A percentile compares a stretch with the other conserved stretches of the same genome.
Evolutionary conservation across 352 stramenopile species (phyloP).

Genomic region (Globisporangium recalcitrans): DNA sequence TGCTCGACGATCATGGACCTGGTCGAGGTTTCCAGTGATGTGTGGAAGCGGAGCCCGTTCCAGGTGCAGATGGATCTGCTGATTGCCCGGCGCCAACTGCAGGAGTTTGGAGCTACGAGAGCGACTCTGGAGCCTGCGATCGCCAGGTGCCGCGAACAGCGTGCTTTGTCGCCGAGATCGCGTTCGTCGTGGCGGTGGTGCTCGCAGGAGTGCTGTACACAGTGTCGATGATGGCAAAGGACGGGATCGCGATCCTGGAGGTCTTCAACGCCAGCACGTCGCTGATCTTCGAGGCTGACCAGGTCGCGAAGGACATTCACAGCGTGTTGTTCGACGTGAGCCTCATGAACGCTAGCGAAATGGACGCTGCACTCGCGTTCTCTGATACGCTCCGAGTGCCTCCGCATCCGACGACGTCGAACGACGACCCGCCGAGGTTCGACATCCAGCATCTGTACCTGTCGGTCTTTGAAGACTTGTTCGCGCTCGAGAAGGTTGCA

Average conservation of each 20-base stretch:
- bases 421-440: conserved; percentile 33
- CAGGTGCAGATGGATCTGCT: conserved; percentile 55
- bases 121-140: conserved; percentile 27
- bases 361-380: conserved; percentile 42
- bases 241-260: conserved; percentile 41
- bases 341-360: conserved; percentile 29
- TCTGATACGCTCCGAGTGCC: conserved; percentile 56
- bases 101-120: conserved; percentile 25
- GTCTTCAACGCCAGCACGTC: conserved; percentile 32
- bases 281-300: conserved; percentile 21
- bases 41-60: conserved; percentile 42
- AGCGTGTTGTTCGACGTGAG: conserved; percentile 43
- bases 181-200: conserved; percentile 35
- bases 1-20: conserved; percentile 36
- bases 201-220: conserved; percentile 49
- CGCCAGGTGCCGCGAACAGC: conserved; percentile 19
- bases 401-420: conserved; percentile 42
- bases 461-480: conserved; percentile 33
- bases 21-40: conserved; percentile 25
- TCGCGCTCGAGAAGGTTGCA: conserved; percentile 28
- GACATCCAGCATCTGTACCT: conserved; percentile 40
- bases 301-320: conserved; percentile 21
- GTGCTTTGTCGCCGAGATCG: conserved; percentile 44
- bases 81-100: conserved; percentile 33
- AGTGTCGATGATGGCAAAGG: conserved; percentile 35